Conservation (phyloP, 2,329 filamentous ascomycete species). For the Stachybotrys chlorohalonatus region DNA sequence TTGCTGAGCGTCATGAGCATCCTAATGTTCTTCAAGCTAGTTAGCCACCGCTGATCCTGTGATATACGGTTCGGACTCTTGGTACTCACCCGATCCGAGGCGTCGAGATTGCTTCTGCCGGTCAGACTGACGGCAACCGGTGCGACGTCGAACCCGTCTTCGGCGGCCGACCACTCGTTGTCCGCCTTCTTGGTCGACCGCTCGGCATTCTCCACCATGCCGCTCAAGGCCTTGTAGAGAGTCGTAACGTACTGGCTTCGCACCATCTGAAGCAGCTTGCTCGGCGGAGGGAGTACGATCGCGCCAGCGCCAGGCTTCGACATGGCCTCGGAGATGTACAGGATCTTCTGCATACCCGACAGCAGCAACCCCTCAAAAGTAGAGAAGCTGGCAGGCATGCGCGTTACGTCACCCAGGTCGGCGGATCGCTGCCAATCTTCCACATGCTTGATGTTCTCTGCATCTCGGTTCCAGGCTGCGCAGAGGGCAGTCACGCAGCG, state of each 20-base stretch:
- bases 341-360: conserved; percentile 83
- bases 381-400: conserved; percentile 80
- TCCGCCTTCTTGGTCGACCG: conserved; percentile 56
- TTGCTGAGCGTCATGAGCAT: conserved; percentile 94
- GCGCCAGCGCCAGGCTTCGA: conserved; percentile 62
- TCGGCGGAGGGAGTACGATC: conserved; percentile 75
- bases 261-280: conserved; percentile 85
- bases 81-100: conserved; percentile 44
- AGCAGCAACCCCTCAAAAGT: conserved; percentile 78
- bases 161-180: conserved; percentile 42
- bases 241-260: conserved; percentile 88
- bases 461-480: conserved; percentile 86
- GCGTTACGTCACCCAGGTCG: conserved; percentile 78
- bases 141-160: conserved; percentile 29
- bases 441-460: conserved; percentile 82
- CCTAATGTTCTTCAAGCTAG: conserved; percentile 61
- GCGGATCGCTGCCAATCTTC: conserved; percentile 87
- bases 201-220: conserved; percentile 96
- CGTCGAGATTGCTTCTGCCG: conserved; percentile 40
- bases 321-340: conserved; percentile 84
- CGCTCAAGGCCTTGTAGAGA: conserved; percentile 85
- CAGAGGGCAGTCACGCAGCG: conserved; percentile 79
- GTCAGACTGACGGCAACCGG: conserved; percentile 25
- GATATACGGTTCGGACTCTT: not conserved
- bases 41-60: conserved; percentile 9